A percentile compares a stretch with the other conserved stretches of the same genome.
Evolutionary conservation across 2,329 filamentous ascomycete species (phyloP).

Genomic region (Aspergillus fischeri): DNA sequence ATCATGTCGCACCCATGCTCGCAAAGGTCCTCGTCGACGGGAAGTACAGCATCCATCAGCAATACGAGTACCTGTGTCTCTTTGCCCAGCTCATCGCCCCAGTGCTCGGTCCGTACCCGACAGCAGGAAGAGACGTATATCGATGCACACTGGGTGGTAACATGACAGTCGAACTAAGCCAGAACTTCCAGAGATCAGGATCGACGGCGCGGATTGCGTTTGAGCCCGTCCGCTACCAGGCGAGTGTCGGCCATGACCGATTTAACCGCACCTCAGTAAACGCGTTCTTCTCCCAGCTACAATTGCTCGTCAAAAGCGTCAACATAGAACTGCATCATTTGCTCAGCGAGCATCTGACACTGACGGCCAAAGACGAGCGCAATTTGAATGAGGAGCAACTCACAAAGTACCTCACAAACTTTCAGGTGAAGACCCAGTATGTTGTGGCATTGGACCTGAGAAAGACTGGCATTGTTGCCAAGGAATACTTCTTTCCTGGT

Average conservation of each 20-base stretch:
- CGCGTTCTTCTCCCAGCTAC: background rate
- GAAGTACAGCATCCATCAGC: slow-evolving; percentile 7
- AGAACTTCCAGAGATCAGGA: background rate
- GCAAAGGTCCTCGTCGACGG: slow-evolving; percentile 5
- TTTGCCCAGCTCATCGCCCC: slow-evolving; percentile 8
- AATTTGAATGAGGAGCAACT: background rate
- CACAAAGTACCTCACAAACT: background rate
- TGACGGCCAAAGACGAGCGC: background rate
- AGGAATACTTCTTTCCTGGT: background rate
- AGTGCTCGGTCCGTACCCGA: slow-evolving; percentile 1
- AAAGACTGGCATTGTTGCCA: background rate
- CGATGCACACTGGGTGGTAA: background rate
- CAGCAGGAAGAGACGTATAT: background rate
- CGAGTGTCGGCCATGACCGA: background rate
- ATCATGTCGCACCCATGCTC: slow-evolving; percentile 7
- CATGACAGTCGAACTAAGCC: background rate
- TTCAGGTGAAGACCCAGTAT: background rate
- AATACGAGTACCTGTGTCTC: slow-evolving; percentile 8
- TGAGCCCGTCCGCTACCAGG: background rate
- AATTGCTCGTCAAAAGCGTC: background rate
- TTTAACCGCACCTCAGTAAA: background rate
- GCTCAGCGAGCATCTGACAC: background rate
- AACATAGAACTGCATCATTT: background rate
- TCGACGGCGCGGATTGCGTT: background rate
- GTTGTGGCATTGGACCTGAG: background rate